A percentile compares a stretch with the other conserved stretches of the same genome.
phyloP scores from a whole-genome alignment of 1,284 basidiomycete species.

The Paramarasmius palmivorus region DNA sequence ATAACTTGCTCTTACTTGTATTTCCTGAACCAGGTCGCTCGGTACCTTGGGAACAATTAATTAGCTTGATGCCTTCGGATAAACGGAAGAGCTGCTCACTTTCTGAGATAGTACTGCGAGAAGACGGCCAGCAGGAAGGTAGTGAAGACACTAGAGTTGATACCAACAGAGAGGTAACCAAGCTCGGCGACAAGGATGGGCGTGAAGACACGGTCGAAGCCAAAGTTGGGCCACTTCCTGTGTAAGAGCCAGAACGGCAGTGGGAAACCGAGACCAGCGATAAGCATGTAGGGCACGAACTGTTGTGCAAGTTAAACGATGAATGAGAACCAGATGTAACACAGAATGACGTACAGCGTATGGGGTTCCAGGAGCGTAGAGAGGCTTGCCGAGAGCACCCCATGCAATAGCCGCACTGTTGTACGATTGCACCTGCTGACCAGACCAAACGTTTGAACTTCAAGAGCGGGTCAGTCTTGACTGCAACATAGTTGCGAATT shows the following conservation, averaged over 20 bases:
- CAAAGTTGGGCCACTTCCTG: constrained; percentile 35
- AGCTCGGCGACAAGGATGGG: constrained; percentile 32
- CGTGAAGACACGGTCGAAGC: constrained; percentile 34
- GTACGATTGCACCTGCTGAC: constrained; percentile 34
- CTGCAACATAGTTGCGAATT: too few relatives aligned
- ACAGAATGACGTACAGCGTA: constrained; percentile 32
- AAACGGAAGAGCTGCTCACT: too few relatives aligned
- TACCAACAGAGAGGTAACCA: constrained; percentile 48
- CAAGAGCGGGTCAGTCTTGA: too few relatives aligned
- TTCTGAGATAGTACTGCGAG: constrained; percentile 53
- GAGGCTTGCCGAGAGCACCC: constrained; percentile 45
- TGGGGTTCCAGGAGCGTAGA: constrained; percentile 37
- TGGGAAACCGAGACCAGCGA: constrained; percentile 38
- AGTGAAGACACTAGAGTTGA: constrained; percentile 54
- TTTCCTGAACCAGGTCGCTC: constrained; percentile 53
- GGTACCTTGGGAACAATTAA: too few relatives aligned
- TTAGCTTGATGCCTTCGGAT: too few relatives aligned
- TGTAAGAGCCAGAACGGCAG: constrained; percentile 39
- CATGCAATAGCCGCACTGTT: constrained; percentile 44
- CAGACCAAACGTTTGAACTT: constrained; percentile 43
- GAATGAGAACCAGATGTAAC: too few relatives aligned
- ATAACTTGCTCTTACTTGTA: constrained; percentile 41
- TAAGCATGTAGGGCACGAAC: constrained; percentile 34
- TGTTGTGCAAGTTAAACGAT: not conserved
- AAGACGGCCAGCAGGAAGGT: constrained; percentile 52